These are phyloP conservation scores for Mortierella sp. DNA, from an alignment of 371 early-diverging fungal species.

Conservation along the genomic window DNA sequence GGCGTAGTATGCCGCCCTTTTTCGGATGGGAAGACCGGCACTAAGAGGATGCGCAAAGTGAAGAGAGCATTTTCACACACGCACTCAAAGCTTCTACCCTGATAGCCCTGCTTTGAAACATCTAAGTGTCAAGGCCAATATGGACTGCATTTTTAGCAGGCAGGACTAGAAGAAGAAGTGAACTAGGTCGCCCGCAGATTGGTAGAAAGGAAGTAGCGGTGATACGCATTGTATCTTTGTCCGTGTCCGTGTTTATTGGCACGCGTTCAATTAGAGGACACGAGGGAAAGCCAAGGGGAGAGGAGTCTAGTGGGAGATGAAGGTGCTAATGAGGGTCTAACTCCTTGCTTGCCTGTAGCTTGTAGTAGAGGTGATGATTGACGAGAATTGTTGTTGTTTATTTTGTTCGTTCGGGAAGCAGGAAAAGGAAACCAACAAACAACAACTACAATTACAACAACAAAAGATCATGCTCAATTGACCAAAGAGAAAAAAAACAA, in stretches of 20 bases:
- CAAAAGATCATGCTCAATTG: not conserved
- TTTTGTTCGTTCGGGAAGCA: not conserved
- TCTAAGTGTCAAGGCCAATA: not conserved
- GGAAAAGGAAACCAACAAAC: constrained; percentile 6
- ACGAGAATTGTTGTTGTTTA: not conserved
- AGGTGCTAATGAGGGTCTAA: not conserved
- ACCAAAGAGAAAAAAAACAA: too few relatives aligned
- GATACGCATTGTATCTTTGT: not conserved
- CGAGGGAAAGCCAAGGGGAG: not conserved
- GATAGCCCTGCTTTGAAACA: not conserved
- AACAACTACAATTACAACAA: not conserved
- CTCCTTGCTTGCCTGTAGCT: not conserved
- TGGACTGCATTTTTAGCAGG: not conserved
- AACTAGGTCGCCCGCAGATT: not conserved
- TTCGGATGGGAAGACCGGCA: not conserved
- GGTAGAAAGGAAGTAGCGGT: not conserved
- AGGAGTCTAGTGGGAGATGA: not conserved
- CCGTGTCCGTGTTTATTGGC: not conserved
- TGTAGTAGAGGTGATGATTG: not conserved
- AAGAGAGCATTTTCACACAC: not conserved
- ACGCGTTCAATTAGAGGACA: not conserved
- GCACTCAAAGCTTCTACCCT: not conserved
- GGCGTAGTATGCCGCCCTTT: not conserved
- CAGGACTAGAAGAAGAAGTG: not conserved
- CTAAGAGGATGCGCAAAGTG: not conserved